Base-by-base conservation (phyloP, 805 yeast genomes). In the Starmerella cellae region DNA sequence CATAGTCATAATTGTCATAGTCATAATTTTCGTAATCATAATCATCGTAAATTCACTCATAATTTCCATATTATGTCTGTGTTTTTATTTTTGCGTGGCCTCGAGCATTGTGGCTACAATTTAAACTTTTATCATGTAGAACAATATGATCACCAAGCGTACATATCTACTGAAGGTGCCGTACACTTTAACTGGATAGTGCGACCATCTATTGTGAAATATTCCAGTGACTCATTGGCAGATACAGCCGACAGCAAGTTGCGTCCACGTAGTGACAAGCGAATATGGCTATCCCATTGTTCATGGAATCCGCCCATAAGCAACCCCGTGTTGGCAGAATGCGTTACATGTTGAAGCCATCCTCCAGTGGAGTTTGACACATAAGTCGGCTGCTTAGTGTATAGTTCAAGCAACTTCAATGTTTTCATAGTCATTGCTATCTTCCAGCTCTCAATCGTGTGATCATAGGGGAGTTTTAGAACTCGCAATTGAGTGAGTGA, bases 301-400 rank as follows among this genome's bases (percentile, higher is more conserved):
- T 44, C 48, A 20, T 49, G 38, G 20, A 51, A 37, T 2, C 54
- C 53, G 34, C 49, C 45, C 16, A 51, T 42, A 23, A 48, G 42
- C 29, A 48, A 38, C 13, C 50, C 53, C 40, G 39, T 32, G 29
- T 37, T 16, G 30, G 31, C 26, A 32, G 35, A 21, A 42, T 24
- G 36, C 49, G 26, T 27, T 34, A 20, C 19, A 35, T 8, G n/a
- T 10, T n/a, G 32, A 6, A 29, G 5, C n/a, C n/a, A n/a, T 13
- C 21, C 20, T 5, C 39, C 19, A 18, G 11, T 13, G 16, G 32
- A 36, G 39, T 23, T 23, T 10, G 5, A 4, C 31, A 23, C n/a
- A 30, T 10, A 8, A 4, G 10, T 21, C 18, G 31, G 5, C 31
- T 13, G 18, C 16, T 36, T 20, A 14, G 32, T 28, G 8, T 31